Evolutionary conservation across 345 rosid genomes (phyloP).

Genomic region (Lumnitzera littorea): DNA sequence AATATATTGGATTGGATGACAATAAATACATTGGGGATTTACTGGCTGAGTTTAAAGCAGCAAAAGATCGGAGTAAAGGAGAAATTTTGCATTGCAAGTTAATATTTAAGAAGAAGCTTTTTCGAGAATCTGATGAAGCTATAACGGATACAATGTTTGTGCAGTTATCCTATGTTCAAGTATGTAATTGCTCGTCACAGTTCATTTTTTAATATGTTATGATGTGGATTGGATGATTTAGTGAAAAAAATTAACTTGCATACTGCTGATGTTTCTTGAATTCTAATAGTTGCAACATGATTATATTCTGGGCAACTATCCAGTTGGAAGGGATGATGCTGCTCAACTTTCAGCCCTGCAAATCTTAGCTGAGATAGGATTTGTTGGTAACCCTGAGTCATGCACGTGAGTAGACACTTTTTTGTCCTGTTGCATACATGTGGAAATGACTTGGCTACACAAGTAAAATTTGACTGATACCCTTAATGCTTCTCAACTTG

Average conservation of each 20-base stretch:
- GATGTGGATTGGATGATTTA: not conserved
- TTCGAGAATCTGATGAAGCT: conserved; percentile 98
- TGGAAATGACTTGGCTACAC: too few species aligned
- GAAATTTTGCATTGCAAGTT: conserved; percentile 91
- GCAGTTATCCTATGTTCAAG: conserved; percentile 95
- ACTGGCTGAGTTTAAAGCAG: conserved; percentile 84
- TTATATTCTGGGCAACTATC: conserved; percentile 90
- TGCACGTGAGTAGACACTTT: conserved; percentile 60
- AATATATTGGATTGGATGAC: conserved; percentile 90
- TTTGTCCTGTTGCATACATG: not conserved
- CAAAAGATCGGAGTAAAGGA: conserved; percentile 92
- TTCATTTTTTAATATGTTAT: not conserved
- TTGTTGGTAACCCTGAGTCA: conserved; percentile 72
- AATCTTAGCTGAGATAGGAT: conserved; percentile 89
- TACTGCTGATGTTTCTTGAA: conserved; percentile 17
- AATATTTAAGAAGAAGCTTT: conserved; percentile 79
- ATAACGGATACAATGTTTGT: conserved; percentile 87
- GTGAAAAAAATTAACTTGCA: not conserved
- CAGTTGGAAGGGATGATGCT: conserved; percentile 98
- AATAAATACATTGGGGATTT: conserved; percentile 95
- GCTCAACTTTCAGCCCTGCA: conserved; percentile 94
- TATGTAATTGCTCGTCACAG: conserved; percentile 25
- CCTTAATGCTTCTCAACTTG: not conserved
- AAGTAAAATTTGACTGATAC: not conserved
- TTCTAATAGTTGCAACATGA: conserved; percentile 90